Conservation (phyloP, 805 yeast species). For the Saccharomycopsis sp. region DNA sequence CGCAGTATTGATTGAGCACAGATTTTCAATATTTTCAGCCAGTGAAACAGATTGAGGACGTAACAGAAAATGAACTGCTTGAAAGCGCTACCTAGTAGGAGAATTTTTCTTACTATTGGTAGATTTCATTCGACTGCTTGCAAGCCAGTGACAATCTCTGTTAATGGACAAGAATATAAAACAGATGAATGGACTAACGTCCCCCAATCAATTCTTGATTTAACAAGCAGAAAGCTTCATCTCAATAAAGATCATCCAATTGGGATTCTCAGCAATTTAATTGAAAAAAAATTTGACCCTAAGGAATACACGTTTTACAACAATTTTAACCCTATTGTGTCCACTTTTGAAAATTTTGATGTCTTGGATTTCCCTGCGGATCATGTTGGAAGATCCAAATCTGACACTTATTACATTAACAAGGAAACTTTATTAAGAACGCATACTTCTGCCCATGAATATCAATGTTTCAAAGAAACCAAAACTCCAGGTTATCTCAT, state of each 20-base stretch:
- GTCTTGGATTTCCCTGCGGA: slow-evolving; percentile 83
- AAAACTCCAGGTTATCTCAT: slow-evolving; percentile 77
- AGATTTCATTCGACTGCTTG: not conserved
- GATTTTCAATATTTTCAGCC: too few species aligned
- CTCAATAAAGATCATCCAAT: slow-evolving; percentile 75
- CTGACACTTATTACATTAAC: slow-evolving; percentile 90
- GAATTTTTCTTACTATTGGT: too few species aligned
- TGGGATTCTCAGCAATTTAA: slow-evolving; percentile 70
- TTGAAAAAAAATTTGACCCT: slow-evolving; percentile 59
- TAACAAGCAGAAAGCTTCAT: slow-evolving; percentile 71
- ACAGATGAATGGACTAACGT: slow-evolving; percentile 83
- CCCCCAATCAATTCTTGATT: slow-evolving; percentile 60
- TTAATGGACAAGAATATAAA: slow-evolving; percentile 45
- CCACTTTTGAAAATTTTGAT: slow-evolving; percentile 81
- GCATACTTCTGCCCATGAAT: slow-evolving; percentile 96
- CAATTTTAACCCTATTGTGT: slow-evolving; percentile 76
- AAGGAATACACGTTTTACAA: slow-evolving; percentile 74
- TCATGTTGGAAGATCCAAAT: slow-evolving; percentile 88
- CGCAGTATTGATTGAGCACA: too few species aligned
- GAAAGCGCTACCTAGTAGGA: too few species aligned
- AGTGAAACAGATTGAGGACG: too few species aligned
- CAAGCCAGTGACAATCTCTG: slow-evolving; percentile 20
- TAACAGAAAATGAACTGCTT: too few species aligned
- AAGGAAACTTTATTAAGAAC: slow-evolving; percentile 69
- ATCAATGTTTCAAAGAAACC: slow-evolving; percentile 59